Evolutionary conservation across 2,329 filamentous ascomycete genomes (phyloP), one percentile per base, ranked within the genome.

Genomic region (Alternaria sp.): DNA sequence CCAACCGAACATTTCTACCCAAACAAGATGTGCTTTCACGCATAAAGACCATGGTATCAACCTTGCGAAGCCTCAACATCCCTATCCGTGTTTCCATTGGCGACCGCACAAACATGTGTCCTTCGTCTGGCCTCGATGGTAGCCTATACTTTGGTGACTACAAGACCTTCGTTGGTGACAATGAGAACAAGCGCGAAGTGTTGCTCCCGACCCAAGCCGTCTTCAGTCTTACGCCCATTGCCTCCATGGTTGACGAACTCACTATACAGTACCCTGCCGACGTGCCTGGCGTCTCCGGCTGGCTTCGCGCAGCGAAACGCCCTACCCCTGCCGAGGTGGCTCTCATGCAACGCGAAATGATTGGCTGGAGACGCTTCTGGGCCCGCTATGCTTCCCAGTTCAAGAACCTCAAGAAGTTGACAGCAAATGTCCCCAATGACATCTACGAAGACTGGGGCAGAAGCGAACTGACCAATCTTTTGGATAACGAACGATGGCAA

Each of bases 361-460:
- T 65, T 26, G 76, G 75, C 14, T 78, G 76, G 75, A 70, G 73
- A 18, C 67, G 73, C 26, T 78, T 78, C 65, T 78, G 76, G 76
- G 64, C 65, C 9, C 71, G 76, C 16, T 78, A 78, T 44, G 75
- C 76, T 2, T 57, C 56, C 5, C 74, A 73, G 18, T 74, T 78
- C 59, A 75, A 64, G n/a, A 76, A 76, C 38, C 65, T 78, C 3
- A 78, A 76, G 61, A 78, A 78, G 43, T 64, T 77, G 16, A 75
- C 70, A 0, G 66, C 64, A 18, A 70, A 73, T 28, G 66, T 78
- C 2, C 76, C 76, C 0, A 64, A 64, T 28, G 68, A 68, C 7
- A 75, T 78, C 41, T 78, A 76, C 57, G 65, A 72, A 9, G 75
- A 75, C 53, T 78, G 76, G 76, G 70, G 68, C 7, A 66, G 64